Base-by-base conservation (phyloP, 2,329 filamentous ascomycete genomes). In the Botrytis aclada region DNA sequence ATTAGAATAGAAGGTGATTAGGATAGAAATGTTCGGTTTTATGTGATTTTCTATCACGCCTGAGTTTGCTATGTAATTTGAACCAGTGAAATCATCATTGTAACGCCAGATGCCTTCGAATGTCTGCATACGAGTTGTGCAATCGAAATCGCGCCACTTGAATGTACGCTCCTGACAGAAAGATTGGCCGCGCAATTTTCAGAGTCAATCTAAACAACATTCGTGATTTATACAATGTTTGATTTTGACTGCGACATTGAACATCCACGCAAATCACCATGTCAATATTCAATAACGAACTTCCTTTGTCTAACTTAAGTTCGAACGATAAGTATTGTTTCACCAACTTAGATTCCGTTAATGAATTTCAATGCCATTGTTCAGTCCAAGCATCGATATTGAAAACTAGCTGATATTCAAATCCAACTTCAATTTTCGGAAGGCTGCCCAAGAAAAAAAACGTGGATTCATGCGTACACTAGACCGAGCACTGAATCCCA, bases 271-370 rank as follows among this genome's bases (percentile, higher is more conserved):
- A 8, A 29, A 0, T 54, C 14, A 8, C 14, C n/a, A 54, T 6
- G 18, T 54, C 14, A 1, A 1, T 16, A 54, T 54, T 8, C 6
- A 29, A 54, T 1, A 18, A 29, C 12, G 14, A 9, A 4, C 18
- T n/a, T 54, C 1, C 12, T 2, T 29, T 29, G 14, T 9, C n/a
- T 9, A 9, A 29, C 47, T 16, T 1, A 8, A 54, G 0, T 1
- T 16, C 12, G 6, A 29, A n/a, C 12, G 29, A 54, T 16, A 4
- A n/a, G 25, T 29, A 12, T 16, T n/a, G 4, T 1, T 25, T 51
- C 22, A 25, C 10, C 10, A 51, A 51, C 0, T 14, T 4, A 47
- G 20, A 25, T 47, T 25, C 20, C 20, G 20, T 3, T 0, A 25
- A 4, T 6, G 29, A 22, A 9, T 7, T 32, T 18, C 14, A 3